Percentiles rank a stretch among this genome's conserved stretches.
phyloP scores from a whole-genome alignment of 768 basidiomycete species.

The Tephrocybe sp. region DNA sequence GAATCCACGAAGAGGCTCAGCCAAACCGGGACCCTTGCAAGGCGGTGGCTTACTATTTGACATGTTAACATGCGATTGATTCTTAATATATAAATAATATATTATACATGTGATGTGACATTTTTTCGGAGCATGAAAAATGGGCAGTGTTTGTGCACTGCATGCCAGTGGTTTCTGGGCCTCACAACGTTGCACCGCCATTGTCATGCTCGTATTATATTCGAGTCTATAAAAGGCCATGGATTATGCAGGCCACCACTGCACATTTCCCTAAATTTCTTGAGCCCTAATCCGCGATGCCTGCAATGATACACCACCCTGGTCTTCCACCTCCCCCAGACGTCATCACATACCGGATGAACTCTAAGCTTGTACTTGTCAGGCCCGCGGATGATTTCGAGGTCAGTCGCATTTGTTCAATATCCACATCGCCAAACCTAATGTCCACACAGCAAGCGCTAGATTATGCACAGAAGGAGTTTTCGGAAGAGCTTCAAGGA shows the following conservation, averaged over 20 bases:
- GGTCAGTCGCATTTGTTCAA: slow-evolving; percentile 26
- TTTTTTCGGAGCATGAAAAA: no score
- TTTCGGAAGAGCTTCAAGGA: slow-evolving; percentile 36
- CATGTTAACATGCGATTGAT: no score
- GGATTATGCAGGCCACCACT: background rate
- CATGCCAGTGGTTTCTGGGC: no score
- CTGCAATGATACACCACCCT: slow-evolving; percentile 18
- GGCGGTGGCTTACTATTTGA: slow-evolving; percentile 33
- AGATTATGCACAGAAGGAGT: slow-evolving; percentile 47
- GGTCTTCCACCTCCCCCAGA: slow-evolving; percentile 32
- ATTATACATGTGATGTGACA: no score
- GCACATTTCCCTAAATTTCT: background rate
- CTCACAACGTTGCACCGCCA: no score
- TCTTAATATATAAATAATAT: no score
- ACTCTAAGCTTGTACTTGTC: slow-evolving; percentile 48
- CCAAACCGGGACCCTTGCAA: slow-evolving; percentile 1
- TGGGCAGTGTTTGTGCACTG: no score
- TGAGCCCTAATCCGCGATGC: slow-evolving; percentile 8
- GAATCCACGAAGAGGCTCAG: background rate
- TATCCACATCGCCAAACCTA: background rate
- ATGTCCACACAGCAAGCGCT: slow-evolving; percentile 43
- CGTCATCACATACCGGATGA: slow-evolving; percentile 48
- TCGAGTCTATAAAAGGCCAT: no score
- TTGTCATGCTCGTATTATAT: no score
- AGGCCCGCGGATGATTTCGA: slow-evolving; percentile 39